Conservation (phyloP, 2,329 filamentous ascomycete species). For the Nigrospora sphaerica region DNA sequence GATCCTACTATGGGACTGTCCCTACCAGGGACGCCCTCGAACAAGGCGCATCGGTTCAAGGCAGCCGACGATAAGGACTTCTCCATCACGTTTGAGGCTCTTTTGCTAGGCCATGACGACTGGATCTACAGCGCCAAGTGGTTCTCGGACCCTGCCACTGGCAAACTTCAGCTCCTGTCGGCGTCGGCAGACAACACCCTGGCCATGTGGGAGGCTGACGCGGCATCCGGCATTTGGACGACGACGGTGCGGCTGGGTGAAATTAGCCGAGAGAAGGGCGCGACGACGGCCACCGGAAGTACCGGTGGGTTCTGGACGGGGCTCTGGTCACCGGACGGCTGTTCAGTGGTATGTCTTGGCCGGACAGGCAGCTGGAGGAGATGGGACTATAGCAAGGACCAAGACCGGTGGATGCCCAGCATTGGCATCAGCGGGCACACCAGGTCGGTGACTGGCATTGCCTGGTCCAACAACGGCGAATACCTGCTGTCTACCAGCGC, state of each 20-base stretch:
- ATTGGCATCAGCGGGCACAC: conserved; percentile 81
- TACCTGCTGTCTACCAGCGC: conserved; percentile 85
- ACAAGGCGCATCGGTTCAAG: conserved; percentile 77
- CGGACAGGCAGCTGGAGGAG: conserved; percentile 89
- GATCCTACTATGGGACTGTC: conserved; percentile 53
- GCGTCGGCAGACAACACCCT: conserved; percentile 94
- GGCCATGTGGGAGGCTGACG: conserved; percentile 84
- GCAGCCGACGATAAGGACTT: conserved; percentile 53
- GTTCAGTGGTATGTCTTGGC: conserved; percentile 72
- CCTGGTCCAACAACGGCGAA: conserved; percentile 75
- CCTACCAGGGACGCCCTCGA: conserved; percentile 66
- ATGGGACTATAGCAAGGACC: conserved; percentile 59
- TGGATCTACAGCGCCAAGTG: conserved; percentile 92
- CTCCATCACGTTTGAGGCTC: conserved; percentile 84
- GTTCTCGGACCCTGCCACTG: conserved; percentile 44
- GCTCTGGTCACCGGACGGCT: conserved; percentile 77
- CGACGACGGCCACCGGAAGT: conserved; percentile 92
- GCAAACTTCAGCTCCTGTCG: conserved; percentile 67
- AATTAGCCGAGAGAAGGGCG: conserved; percentile 90
- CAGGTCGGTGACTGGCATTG: conserved; percentile 69
- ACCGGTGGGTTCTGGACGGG: conserved; percentile 96
- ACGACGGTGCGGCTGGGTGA: conserved; percentile 81
- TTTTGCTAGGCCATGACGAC: conserved; percentile 92
- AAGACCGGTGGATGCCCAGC: conserved; percentile 68
- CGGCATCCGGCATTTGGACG: conserved; percentile 82